phyloP scores from a whole-genome alignment of 176 grass and related monocot species.

The Olyra latifolia region DNA sequence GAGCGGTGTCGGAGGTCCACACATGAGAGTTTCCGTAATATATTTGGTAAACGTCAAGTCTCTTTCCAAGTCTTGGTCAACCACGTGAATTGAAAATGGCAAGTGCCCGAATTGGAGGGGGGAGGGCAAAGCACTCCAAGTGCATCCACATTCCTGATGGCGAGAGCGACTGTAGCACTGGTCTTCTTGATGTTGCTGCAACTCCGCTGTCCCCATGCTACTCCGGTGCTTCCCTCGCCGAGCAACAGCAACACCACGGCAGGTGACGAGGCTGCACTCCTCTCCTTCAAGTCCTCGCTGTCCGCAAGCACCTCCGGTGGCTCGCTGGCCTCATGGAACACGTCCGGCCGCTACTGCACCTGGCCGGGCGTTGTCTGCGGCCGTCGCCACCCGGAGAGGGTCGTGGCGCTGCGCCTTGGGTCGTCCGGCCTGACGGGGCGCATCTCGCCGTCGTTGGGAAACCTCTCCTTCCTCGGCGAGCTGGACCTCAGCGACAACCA shows the following conservation, averaged over 20 bases:
- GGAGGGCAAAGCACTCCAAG: no score
- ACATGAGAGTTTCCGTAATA: no score
- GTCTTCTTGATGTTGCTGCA: neutral
- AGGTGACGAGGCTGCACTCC: constrained; percentile 24
- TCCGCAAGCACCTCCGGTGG: neutral
- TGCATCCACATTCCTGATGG: no score
- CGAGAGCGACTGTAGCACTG: neutral
- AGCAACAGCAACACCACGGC: neutral
- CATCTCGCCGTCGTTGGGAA: constrained; percentile 38
- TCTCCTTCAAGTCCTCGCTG: constrained; percentile 45
- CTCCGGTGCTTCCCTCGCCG: neutral
- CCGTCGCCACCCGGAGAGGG: constrained; percentile 25
- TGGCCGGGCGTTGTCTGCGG: constrained; percentile 39
- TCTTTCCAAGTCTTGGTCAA: no score
- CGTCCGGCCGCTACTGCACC: constrained; percentile 7
- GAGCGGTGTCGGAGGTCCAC: no score
- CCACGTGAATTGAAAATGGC: no score
- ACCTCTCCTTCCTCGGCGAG: constrained; percentile 26
- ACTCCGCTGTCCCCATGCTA: neutral
- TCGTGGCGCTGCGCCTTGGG: neutral
- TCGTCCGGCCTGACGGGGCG: neutral
- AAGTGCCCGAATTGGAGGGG: no score
- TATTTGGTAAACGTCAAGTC: no score
- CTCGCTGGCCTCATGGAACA: constrained; percentile 43
- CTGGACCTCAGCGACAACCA: constrained; percentile 12